Percentiles rank a stretch among this genome's conserved stretches.
Conservation (phyloP, 1,284 basidiomycete genomes). For the Sphaerobolus stellatus region DNA sequence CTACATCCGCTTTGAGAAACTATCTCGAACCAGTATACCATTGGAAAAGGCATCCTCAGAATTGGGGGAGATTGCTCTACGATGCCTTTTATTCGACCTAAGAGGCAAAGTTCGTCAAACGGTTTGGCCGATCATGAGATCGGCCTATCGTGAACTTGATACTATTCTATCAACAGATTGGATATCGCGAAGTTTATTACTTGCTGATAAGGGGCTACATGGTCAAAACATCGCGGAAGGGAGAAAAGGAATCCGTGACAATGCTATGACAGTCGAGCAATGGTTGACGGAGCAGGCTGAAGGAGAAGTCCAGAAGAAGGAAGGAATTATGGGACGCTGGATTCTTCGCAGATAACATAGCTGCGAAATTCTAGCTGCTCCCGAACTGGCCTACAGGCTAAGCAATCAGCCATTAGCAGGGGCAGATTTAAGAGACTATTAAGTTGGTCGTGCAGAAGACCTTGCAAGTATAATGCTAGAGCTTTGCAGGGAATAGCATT, state of each 20-base stretch:
- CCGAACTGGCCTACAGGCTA: too few species aligned
- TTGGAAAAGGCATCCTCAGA: conserved; percentile 16
- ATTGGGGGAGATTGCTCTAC: conserved; percentile 44
- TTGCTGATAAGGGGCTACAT: too few species aligned
- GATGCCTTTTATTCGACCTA: conserved; percentile 44
- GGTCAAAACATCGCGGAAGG: too few species aligned
- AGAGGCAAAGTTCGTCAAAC: conserved; percentile 50
- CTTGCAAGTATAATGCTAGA: too few species aligned
- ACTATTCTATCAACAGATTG: neutral
- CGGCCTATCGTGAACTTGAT: conserved; percentile 60
- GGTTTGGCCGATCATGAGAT: conserved; percentile 59
- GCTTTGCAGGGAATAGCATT: too few species aligned
- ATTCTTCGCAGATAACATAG: neutral
- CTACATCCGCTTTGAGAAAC: conserved; percentile 47
- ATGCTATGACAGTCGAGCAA: too few species aligned
- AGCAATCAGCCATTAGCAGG: too few species aligned
- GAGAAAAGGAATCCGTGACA: too few species aligned
- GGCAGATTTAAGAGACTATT: too few species aligned
- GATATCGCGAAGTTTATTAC: neutral
- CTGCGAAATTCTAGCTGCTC: neutral
- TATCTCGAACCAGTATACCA: conserved; percentile 35
- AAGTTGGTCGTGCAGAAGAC: too few species aligned
- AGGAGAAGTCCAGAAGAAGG: too few species aligned
- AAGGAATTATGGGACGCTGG: neutral
- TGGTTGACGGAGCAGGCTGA: too few species aligned